Base-by-base conservation (phyloP, 768 basidiomycete species). In the Rhizopogon vulgaris region DNA sequence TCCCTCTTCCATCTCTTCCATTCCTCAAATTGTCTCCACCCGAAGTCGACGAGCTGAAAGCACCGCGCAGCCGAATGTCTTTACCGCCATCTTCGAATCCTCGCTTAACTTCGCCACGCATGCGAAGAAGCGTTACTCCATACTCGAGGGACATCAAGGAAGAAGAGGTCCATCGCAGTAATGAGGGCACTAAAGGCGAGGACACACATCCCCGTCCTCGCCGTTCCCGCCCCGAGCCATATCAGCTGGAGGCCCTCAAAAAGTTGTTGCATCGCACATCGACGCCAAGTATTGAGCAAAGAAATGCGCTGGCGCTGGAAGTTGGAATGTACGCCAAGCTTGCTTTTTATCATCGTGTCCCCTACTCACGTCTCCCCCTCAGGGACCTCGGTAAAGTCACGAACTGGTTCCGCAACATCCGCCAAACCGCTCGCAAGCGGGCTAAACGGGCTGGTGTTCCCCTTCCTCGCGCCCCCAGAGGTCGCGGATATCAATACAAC, bases 321-420 rank as follows among this genome's bases (percentile, higher is more conserved):
- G 80, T 90, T 53, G 88, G 86, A 70, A 90, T 91, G 80, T 84
- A 68, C 65, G 79, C 72, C 45, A 56, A 61, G 11, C 10, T 43
- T 40, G 27, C 25, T 3, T 27, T 2, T 15, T 28, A 15, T 10
- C 52, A 27, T 22, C 1, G 22, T 38, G 48, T 60, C 32, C 18
- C 22, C 14, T 37, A 25, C 27, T 49, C 32, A 59, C 53, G 52
- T 61, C 49, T 51, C 55, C 48, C 54, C 48, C 49, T 12, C 52
- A 84, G 81, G 88, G 88, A 91, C 68, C 67, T 90, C 52, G 84
- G 83, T 57, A 89, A 88, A 69, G 87, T 91, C 48, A 89, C 88
- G 15, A 91, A 91, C 65, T 91, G 88, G 88, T 90, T 90, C 75
- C 77, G 88, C 34, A 91, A 91, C 63, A 75, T 90, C 52, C 79